Base-by-base conservation (phyloP, 805 yeast genomes). In the Saccharomycopsis schoenii region DNA sequence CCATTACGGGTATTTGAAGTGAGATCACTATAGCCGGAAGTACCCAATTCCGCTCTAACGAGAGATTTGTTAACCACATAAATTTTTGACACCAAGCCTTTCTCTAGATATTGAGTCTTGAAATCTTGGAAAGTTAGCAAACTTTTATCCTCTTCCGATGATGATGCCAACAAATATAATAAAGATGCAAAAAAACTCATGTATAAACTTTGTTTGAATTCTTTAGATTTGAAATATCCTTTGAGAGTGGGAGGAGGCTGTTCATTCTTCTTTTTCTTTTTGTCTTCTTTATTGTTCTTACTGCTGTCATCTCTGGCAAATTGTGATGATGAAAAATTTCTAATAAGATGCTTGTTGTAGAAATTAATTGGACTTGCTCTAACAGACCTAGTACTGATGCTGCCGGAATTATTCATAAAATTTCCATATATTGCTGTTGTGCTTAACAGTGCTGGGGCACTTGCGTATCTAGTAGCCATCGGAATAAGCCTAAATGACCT, bases 101-200 rank as follows among this genome's bases (percentile, higher is more conserved):
- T 83, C 64, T 86, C 89, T 37, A 92, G 75, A 66, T 87, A 85
- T 61, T 85, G 82, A n/a, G 85, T 78, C 71, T 87, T 86, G 77
- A 92, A 91, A 69, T 89, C 96, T 74, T 89, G 96, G 77, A 85
- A 86, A 1, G 92, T 79, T 56, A 82, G 68, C 10, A 70, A 70
- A 37, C 70, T 34, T 56, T 57, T 41, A n/a, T 70, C 72, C 4
- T 67, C 65, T 37, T 57, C 57, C 15, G 63, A 36, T 2, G 66
- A 43, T 4, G 65, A 24, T 2, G 66, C 60, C n/a, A 75, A 58
- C 52, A 73, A 71, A 60, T 74, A 73, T n/a, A 76, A 57, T 1
- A 75, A 61, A 1, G 77, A 69, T 47, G 75, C 72, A 9, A 77
- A 79, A 5, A 71, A 67, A 0, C 79, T 74, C 52, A 74, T 62